A percentile compares a stretch with the other conserved stretches of the same genome.
Conservation (phyloP, 805 yeast species). For the Kodamaea neixiangensis region DNA sequence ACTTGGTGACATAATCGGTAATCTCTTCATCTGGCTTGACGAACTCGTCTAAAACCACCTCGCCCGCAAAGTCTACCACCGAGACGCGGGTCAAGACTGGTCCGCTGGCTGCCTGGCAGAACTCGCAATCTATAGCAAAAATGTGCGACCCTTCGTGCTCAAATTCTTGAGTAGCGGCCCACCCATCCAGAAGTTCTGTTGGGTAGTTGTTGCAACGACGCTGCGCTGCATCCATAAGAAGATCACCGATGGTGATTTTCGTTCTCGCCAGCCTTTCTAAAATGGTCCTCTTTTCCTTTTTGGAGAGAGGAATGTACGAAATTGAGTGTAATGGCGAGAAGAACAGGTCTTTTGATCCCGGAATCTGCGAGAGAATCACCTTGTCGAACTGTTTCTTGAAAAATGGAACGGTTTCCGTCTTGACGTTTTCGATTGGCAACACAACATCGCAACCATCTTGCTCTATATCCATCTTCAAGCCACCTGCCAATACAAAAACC, state of each 20-base stretch:
- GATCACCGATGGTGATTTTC: conserved; percentile 50
- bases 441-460: not conserved
- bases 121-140: conserved; percentile 91
- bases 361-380: conserved; percentile 54
- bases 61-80: conserved; percentile 61
- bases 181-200: conserved; percentile 38
- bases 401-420: conserved; percentile 25
- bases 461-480: conserved; percentile 36
- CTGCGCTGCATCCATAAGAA: conserved; percentile 52
- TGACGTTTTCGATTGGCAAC: conserved; percentile 1
- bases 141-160: conserved; percentile 62
- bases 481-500: conserved; percentile 65
- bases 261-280: conserved; percentile 32
- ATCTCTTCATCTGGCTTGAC: conserved; percentile 80
- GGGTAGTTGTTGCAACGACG: conserved; percentile 59
- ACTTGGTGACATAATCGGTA: conserved; percentile 77
- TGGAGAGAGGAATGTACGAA: conserved; percentile 56
- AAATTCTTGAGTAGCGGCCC: conserved; percentile 56
- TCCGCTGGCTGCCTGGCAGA: conserved; percentile 69
- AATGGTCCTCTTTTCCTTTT: conserved; percentile 51
- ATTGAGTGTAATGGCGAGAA: conserved; percentile 59
- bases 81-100: conserved; percentile 78
- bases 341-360: conserved; percentile 63
- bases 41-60: conserved; percentile 64
- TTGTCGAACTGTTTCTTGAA: conserved; percentile 42